Base-by-base conservation (phyloP, 768 basidiomycete species). In the Trametes cingulata region DNA sequence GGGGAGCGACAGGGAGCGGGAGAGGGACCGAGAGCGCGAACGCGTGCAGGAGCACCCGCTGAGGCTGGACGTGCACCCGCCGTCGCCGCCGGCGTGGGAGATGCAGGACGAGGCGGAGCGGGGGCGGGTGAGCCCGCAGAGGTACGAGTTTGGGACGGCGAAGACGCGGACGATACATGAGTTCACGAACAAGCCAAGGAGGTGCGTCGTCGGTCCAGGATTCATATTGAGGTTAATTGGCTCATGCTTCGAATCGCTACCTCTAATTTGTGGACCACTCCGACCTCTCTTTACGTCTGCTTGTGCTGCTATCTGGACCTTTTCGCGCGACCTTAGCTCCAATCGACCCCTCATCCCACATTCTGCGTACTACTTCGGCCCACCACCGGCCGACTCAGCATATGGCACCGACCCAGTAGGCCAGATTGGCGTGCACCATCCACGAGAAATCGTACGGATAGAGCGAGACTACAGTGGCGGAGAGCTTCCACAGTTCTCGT, bases 381-480 rank as follows among this genome's bases (percentile, higher is more conserved):
- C 91, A 3, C 91, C 91, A 17, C 80, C 87, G 2, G 71, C 81
- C n/a, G 85, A 85, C 63, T 82, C 90, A 36, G 91, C 91, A 27
- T 97, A 84, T 70, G 91, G 92, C 2, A 91, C 89, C 0, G 75
- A 80, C 1, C 93, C 93, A 9, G 75, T 88, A 6, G 96, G 96
- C 1, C 86, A 88, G 52, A 89, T 98, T 58, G 95, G 95, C 2
- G 75, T 88, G 22, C 92, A 97, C 70, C 87, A 92, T 66, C 95
- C 96, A 15, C 85, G 95, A 53, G 96, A 98, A 76, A 84, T 99
- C 58, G 77, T 99, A 52, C 81, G 96, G 45, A 78, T 99, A 41
- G 96, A 98, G 73, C 77, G 97, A 53, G 97, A 99, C 72, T 99
- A 97, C 72, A 84, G 79, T 14, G 87, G 87, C 0, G 97, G 96